Percentiles rank a stretch among this genome's conserved stretches.
These are phyloP conservation scores for Leccinum aurantiacum DNA, from an alignment of 768 basidiomycete genomes.

Conservation along the genomic window DNA sequence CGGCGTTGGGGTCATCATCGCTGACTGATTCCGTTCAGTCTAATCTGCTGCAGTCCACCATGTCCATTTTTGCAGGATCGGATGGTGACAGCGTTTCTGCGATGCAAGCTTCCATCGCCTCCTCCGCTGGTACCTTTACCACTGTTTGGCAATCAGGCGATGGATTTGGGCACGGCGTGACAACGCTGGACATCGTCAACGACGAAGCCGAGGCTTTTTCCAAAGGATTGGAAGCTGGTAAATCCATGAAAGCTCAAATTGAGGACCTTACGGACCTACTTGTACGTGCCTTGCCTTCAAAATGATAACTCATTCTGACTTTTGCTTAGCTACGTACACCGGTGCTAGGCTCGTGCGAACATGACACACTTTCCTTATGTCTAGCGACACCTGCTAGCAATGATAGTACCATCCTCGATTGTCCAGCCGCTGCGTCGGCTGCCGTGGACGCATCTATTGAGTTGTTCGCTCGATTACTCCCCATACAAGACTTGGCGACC, in stretches of 20 bases:
- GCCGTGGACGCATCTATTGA: constrained; percentile 90
- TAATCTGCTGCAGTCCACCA: constrained; percentile 75
- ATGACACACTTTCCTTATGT: constrained; percentile 77
- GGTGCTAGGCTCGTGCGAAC: constrained; percentile 79
- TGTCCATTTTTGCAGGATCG: constrained; percentile 80
- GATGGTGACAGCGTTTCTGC: constrained; percentile 82
- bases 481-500: constrained; percentile 67
- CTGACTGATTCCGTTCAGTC: constrained; percentile 79
- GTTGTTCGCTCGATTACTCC: constrained; percentile 77
- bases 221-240: constrained; percentile 30
- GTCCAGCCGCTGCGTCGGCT: constrained; percentile 75
- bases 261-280: constrained; percentile 77
- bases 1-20: too few relatives aligned
- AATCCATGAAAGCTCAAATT: constrained; percentile 73
- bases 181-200: constrained; percentile 57
- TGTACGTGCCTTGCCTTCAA: constrained; percentile 43
- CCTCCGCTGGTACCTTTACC: constrained; percentile 79
- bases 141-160: constrained; percentile 85
- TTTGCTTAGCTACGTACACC: constrained; percentile 52
- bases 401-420: constrained; percentile 51
- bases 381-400: constrained; percentile 45
- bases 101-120: constrained; percentile 89
- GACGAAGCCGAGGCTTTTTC: constrained; percentile 36
- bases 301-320: neutral
- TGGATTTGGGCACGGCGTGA: constrained; percentile 91